Base-by-base conservation (phyloP, 495 filamentous ascomycete genomes). In the Pseudomonodictys pantanalensis region DNA sequence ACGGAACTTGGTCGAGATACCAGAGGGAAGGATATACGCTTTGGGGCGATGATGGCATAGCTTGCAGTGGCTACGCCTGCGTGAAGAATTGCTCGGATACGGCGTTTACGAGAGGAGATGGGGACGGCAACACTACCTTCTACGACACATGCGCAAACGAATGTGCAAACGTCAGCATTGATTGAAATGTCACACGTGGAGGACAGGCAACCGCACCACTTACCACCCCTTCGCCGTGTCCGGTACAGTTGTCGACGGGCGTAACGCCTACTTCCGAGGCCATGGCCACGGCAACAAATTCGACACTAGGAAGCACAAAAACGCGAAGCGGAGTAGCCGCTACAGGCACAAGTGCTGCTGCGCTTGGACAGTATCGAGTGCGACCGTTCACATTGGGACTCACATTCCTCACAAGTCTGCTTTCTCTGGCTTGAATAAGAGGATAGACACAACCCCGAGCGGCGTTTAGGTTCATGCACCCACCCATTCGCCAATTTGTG, bases 21-120 rank as follows among this genome's bases (percentile, higher is more conserved):
- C 56, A 59, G 22, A 18, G 20, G 2, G 43, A 42, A 51, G 56
- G 56, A 10, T 59, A 59, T 24, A 59, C 56, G 22, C 35, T 51
- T n/a, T 59, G 56, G 56, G 46, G 32, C 11, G 46, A 12, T 11
- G 56, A 59, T 22, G 56, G 56, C 3, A 42, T 29, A 11, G 17
- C 56, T 4, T 51, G 45, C 22, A 38, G 17, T 9, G 32, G 54
- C 18, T 38, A 30, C 22, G 18, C 44, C 0, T 48, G 42, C 23
- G 43, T 38, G 6, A 46, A 42, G 9, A 39, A 49, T 35, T 58
- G 54, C 28, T 39, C 43, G 15, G 44, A 45, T 28, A 20, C n/a
- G n/a, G 18, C 38, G 12, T 38, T 23, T 33, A 6, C 42, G n/a
- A 23, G 7, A 10, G 33, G 18, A 38, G 11, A 44, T 11, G 20